These are phyloP conservation scores for Penicillium roqueforti DNA, from an alignment of 495 filamentous ascomycete genomes.

Conservation along the genomic window DNA sequence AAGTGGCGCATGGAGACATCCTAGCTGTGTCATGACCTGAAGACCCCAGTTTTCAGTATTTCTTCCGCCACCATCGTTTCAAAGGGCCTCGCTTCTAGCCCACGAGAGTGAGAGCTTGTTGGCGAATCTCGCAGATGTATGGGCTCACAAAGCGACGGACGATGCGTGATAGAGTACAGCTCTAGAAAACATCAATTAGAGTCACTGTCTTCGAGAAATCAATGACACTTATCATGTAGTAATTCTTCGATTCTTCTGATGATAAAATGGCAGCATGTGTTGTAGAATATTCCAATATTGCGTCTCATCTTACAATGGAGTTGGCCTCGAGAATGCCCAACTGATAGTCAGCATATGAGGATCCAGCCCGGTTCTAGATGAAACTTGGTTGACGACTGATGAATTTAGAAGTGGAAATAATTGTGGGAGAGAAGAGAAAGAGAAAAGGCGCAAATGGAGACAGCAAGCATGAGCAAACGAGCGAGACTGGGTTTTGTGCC, in stretches of 20 bases:
- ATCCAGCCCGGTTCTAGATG: not conserved
- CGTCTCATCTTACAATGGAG: not conserved
- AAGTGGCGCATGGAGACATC: not conserved
- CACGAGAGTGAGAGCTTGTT: not conserved
- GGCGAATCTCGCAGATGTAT: not conserved
- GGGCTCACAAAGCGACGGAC: not conserved
- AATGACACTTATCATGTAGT: not conserved
- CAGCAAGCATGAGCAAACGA: not conserved
- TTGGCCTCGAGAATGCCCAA: not conserved
- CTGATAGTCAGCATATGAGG: not conserved
- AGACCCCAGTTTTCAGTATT: not conserved
- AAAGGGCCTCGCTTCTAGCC: not conserved
- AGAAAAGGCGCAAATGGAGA: not conserved
- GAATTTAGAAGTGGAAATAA: not conserved
- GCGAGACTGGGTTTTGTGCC: not conserved
- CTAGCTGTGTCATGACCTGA: not conserved
- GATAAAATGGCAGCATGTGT: not conserved
- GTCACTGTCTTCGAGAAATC: not conserved
- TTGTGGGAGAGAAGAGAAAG: not conserved
- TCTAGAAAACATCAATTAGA: not conserved
- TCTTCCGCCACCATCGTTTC: not conserved
- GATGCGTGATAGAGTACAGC: not conserved
- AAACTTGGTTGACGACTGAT: not conserved
- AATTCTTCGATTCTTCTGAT: not conserved
- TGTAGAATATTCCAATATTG: not conserved